phyloP scores from a whole-genome alignment of 257 asterid genomes.

The Cinchona pubescens region DNA sequence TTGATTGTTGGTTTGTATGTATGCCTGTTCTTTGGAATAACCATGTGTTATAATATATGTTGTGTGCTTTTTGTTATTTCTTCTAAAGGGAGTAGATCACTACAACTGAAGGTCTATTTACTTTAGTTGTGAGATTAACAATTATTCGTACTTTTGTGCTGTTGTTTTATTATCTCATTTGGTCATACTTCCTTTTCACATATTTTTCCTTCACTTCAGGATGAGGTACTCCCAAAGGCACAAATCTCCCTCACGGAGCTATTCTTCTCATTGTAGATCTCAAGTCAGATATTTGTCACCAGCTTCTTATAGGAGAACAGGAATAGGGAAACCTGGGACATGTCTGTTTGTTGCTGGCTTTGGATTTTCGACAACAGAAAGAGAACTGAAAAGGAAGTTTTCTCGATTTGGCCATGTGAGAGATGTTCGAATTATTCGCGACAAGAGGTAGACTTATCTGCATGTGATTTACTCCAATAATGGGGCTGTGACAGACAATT shows the following conservation, averaged over 20 bases:
- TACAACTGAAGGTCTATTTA: not conserved
- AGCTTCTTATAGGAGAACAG: constrained; percentile 22
- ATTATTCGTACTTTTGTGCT: not conserved
- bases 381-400: constrained; percentile 31
- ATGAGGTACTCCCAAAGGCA: constrained; percentile 16
- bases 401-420: constrained; percentile 26
- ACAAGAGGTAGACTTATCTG: constrained; percentile 21
- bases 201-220: not conserved
- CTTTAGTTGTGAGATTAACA: not conserved
- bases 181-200: not conserved
- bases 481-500: not conserved
- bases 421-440: constrained; percentile 26
- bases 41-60: not conserved
- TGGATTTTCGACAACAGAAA: constrained; percentile 24
- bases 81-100: not conserved
- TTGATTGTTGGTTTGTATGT: not conserved
- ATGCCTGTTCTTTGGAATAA: not conserved
- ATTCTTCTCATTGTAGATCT: constrained; percentile 9
- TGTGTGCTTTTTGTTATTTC: not conserved
- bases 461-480: not conserved
- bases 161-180: not conserved
- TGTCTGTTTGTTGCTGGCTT: constrained; percentile 30
- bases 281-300: constrained; percentile 11
- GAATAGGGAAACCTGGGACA: constrained; percentile 29
- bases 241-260: constrained; percentile 8